phyloP scores from a whole-genome alignment of 768 basidiomycete genomes.

The Pleurotus tuoliensis region DNA sequence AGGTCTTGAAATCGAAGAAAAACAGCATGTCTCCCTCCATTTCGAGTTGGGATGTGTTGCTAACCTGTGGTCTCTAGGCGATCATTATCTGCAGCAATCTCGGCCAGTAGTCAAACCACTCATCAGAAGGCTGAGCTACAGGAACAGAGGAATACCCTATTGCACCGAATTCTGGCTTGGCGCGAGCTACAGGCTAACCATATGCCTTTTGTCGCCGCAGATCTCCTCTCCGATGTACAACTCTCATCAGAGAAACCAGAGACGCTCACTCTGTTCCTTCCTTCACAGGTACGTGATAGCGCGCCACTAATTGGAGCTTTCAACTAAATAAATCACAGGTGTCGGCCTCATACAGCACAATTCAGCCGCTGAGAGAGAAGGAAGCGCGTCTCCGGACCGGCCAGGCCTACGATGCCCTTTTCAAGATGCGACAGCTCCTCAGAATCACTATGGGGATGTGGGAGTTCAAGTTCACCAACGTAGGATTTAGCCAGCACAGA shows the following conservation, averaged over 20 bases:
- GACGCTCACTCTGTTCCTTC: background rate
- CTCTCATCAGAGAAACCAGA: background rate
- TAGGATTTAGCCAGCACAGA: background rate
- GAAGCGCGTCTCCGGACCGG: slow-evolving; percentile 7
- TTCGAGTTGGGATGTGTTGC: too few relatives aligned
- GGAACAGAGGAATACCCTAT: slow-evolving; percentile 12
- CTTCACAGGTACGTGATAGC: background rate
- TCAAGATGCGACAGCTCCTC: slow-evolving; percentile 8
- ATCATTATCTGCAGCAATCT: background rate
- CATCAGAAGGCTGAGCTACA: background rate
- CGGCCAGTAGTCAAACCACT: slow-evolving; percentile 8
- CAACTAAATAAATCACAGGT: too few relatives aligned
- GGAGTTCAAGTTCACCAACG: slow-evolving; percentile 2
- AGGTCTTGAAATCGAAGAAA: too few relatives aligned
- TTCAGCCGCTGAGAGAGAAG: background rate
- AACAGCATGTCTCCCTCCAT: background rate
- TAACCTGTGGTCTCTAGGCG: too few relatives aligned
- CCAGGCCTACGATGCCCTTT: slow-evolving; percentile 14
- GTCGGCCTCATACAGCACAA: too few relatives aligned
- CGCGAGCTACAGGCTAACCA: too few relatives aligned
- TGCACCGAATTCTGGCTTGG: slow-evolving; percentile 15
- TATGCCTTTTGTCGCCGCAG: too few relatives aligned
- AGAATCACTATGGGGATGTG: too few relatives aligned
- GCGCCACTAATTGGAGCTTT: background rate
- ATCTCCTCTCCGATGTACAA: background rate